phyloP scores from a whole-genome alignment of 2,329 filamentous ascomycete genomes.

The Trichoderma atrobrunneum region DNA sequence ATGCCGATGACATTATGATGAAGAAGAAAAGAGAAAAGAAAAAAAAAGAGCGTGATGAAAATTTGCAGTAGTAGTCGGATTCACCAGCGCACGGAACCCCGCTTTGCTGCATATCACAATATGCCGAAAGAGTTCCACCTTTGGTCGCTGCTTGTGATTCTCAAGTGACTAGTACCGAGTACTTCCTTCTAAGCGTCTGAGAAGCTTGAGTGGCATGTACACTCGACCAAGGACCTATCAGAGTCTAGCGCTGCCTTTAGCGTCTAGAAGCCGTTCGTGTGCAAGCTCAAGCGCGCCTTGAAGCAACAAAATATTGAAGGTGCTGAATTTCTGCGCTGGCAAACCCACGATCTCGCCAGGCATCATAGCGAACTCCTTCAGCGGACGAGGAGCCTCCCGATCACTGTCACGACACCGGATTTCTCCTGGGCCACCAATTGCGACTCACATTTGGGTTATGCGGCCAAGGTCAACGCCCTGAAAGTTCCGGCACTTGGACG shows the following conservation, averaged over 20 bases:
- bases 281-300: slow-evolving; percentile 19
- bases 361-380: not conserved
- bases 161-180: not conserved
- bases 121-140: not conserved
- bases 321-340: slow-evolving; percentile 15
- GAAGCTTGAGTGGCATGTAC: not conserved
- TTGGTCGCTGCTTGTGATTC: not conserved
- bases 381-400: not conserved
- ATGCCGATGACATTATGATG: slow-evolving; percentile 77
- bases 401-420: not conserved
- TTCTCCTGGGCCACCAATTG: not conserved
- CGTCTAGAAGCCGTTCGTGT: slow-evolving; percentile 9
- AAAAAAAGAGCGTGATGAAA: slow-evolving; percentile 22
- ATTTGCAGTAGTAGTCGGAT: slow-evolving; percentile 24
- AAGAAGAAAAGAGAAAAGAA: slow-evolving; percentile 43
- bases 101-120: slow-evolving; percentile 30
- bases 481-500: slow-evolving; percentile 11
- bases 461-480: not conserved
- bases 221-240: not conserved
- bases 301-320: slow-evolving; percentile 18
- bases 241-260: not conserved
- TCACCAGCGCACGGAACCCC: slow-evolving; percentile 11
- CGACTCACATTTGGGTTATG: slow-evolving; percentile 3
- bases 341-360: not conserved
- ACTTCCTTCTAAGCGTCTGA: not conserved